These are phyloP conservation scores for Stagonosporopsis chrysanthemi DNA, from an alignment of 2,329 filamentous ascomycete genomes.

Conservation along the genomic window DNA sequence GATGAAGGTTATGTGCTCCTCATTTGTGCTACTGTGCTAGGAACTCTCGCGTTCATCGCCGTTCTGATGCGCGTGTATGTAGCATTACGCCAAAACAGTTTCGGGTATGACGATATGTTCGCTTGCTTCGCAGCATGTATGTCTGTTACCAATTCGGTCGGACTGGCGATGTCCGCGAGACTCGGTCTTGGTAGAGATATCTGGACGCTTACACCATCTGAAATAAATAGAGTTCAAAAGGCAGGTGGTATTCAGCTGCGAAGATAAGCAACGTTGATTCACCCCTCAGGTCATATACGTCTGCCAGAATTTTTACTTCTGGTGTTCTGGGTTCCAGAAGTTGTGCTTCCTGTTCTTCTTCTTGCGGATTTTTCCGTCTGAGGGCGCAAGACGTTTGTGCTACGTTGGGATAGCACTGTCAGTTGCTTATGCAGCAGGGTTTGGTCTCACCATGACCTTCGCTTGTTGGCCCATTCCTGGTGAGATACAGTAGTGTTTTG, in stretches of 20 bases:
- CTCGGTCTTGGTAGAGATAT: neutral
- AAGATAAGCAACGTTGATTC: neutral
- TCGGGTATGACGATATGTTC: slow-evolving; percentile 4
- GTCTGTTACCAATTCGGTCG: neutral
- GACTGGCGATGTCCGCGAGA: neutral
- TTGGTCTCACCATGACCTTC: neutral
- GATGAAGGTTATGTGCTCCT: too few species aligned
- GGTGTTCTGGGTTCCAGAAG: slow-evolving; percentile 26
- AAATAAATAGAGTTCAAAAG: slow-evolving; percentile 53
- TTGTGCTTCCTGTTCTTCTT: slow-evolving; percentile 37
- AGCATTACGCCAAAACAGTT: neutral
- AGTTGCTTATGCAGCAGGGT: neutral
- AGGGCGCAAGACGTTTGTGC: slow-evolving; percentile 20
- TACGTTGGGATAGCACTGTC: slow-evolving; percentile 20
- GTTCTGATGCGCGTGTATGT: too few species aligned
- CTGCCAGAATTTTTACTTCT: slow-evolving; percentile 41
- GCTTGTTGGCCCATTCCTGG: too few species aligned
- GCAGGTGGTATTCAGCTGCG: neutral
- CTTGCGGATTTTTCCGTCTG: slow-evolving; percentile 37
- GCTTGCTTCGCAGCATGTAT: slow-evolving; percentile 40
- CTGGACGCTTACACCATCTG: slow-evolving; percentile 54
- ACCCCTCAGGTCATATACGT: slow-evolving; percentile 21
- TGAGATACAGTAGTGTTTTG: too few species aligned
- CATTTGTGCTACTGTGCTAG: too few species aligned
- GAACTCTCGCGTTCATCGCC: too few species aligned